A percentile compares a stretch with the other conserved stretches of the same genome.
Evolutionary conservation across 2,329 filamentous ascomycete genomes (phyloP).

Genomic region (Alternaria angustiovoidea): DNA sequence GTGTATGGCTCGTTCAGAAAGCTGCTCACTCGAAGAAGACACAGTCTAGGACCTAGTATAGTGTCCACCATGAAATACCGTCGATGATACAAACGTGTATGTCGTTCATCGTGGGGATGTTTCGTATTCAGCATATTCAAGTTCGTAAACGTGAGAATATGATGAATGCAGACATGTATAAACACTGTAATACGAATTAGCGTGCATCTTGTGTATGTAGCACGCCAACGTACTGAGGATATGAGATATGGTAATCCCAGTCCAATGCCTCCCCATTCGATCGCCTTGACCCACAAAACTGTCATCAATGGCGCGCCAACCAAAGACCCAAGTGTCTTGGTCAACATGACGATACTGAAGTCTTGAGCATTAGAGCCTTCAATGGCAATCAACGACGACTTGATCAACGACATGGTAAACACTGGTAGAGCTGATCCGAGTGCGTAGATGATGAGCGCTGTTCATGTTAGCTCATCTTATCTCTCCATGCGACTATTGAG

Average conservation of each 20-base stretch:
- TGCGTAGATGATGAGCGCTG: conserved; percentile 49
- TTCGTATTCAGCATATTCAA: not conserved
- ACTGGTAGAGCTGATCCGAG: conserved; percentile 50
- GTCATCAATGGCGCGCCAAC: conserved; percentile 50
- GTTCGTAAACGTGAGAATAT: conserved; percentile 8
- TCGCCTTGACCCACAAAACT: conserved; percentile 47
- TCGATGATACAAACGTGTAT: too few relatives aligned
- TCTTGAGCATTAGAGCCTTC: conserved; percentile 41
- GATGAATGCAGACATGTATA: conserved; percentile 19
- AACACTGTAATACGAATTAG: conserved; percentile 14
- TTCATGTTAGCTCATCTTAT: conserved; percentile 4
- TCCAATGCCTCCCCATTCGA: conserved; percentile 41
- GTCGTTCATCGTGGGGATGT: not conserved
- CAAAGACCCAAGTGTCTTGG: conserved; percentile 46
- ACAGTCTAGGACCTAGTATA: too few relatives aligned
- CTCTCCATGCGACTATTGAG: too few relatives aligned
- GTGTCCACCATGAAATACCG: too few relatives aligned
- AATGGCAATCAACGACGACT: conserved; percentile 43
- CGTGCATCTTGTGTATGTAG: too few relatives aligned
- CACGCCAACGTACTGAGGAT: conserved; percentile 39
- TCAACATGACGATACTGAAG: conserved; percentile 50
- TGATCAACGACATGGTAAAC: conserved; percentile 51
- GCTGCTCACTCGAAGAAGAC: too few relatives aligned
- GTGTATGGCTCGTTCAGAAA: too few relatives aligned
- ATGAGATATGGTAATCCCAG: conserved; percentile 48